These are phyloP conservation scores for Hypoxylon cercidicola DNA, from an alignment of 495 filamentous ascomycete genomes.

Conservation along the genomic window DNA sequence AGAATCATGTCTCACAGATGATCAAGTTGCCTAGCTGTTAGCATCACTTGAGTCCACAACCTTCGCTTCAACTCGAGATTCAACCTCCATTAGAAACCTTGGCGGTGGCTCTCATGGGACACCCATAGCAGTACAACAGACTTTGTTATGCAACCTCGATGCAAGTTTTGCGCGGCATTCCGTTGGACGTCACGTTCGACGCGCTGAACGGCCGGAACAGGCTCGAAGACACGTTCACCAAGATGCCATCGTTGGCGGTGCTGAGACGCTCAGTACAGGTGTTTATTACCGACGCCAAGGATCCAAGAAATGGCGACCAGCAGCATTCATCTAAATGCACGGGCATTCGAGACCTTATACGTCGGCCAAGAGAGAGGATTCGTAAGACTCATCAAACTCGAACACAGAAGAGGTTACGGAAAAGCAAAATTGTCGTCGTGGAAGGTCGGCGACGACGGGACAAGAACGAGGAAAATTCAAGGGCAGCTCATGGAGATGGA, in stretches of 20 bases:
- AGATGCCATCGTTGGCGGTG: slow-evolving; percentile 38
- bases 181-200: slow-evolving; percentile 28
- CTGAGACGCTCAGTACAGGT: slow-evolving; percentile 38
- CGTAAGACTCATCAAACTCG: slow-evolving; percentile 28
- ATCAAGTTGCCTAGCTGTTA: slow-evolving; percentile 16
- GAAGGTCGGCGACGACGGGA: slow-evolving; percentile 5
- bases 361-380: slow-evolving; percentile 33
- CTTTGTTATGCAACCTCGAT: slow-evolving; percentile 30
- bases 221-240: slow-evolving; percentile 19
- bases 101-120: slow-evolving; percentile 28
- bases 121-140: slow-evolving; percentile 31
- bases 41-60: slow-evolving; percentile 10
- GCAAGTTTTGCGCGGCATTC: slow-evolving; percentile 29
- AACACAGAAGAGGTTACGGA: slow-evolving; percentile 31
- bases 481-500: neutral
- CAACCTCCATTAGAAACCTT: slow-evolving; percentile 20
- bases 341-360: slow-evolving; percentile 32
- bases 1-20: slow-evolving; percentile 28
- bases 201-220: slow-evolving; percentile 17
- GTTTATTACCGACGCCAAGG: slow-evolving; percentile 39
- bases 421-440: neutral
- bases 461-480: neutral
- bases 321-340: slow-evolving; percentile 30
- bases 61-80: slow-evolving; percentile 9
- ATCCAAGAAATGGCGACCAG: slow-evolving; percentile 31